Conservation (phyloP, 108 stramenopile species). For the Cylindrotheca fusiformis region DNA sequence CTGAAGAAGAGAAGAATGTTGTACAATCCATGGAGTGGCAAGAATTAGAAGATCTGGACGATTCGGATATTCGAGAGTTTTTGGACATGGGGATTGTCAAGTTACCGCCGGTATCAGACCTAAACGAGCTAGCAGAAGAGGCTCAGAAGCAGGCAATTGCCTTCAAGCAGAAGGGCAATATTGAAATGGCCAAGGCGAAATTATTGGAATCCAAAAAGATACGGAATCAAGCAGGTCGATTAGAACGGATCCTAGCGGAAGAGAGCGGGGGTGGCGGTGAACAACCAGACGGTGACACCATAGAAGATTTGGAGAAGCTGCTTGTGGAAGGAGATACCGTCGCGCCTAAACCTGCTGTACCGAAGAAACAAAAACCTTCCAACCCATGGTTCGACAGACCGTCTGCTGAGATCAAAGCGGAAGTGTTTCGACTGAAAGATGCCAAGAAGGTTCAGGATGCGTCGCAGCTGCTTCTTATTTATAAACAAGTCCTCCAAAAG, state of each 20-base stretch:
- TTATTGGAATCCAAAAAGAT: conserved; percentile 25
- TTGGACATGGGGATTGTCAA: conserved; percentile 25
- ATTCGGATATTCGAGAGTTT: conserved; percentile 12
- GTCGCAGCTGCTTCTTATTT: conserved; percentile 18
- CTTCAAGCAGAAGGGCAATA: conserved; percentile 15
- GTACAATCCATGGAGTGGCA: conserved; percentile 1
- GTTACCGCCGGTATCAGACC: conserved; percentile 13
- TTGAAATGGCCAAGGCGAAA: conserved; percentile 25
- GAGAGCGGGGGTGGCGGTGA: background rate
- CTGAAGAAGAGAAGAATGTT: background rate
- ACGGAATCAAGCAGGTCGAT: conserved; percentile 4
- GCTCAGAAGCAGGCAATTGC: conserved; percentile 10
- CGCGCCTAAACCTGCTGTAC: background rate
- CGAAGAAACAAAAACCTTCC: background rate
- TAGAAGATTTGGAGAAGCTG: conserved; percentile 20
- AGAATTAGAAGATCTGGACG: conserved; percentile 30
- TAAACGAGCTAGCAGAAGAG: conserved; percentile 4
- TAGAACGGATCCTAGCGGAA: background rate
- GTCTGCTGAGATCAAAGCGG: conserved; percentile 22
- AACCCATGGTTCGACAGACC: conserved; percentile 22
- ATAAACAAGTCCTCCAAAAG: conserved; percentile 27
- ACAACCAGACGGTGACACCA: conserved; percentile 1
- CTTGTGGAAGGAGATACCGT: background rate
- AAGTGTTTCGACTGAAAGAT: conserved; percentile 31
- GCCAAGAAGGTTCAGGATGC: conserved; percentile 27